A percentile compares a stretch with the other conserved stretches of the same genome.
phyloP scores from a whole-genome alignment of 202 grass and related monocot genomes.

The Eragrostis tef region DNA sequence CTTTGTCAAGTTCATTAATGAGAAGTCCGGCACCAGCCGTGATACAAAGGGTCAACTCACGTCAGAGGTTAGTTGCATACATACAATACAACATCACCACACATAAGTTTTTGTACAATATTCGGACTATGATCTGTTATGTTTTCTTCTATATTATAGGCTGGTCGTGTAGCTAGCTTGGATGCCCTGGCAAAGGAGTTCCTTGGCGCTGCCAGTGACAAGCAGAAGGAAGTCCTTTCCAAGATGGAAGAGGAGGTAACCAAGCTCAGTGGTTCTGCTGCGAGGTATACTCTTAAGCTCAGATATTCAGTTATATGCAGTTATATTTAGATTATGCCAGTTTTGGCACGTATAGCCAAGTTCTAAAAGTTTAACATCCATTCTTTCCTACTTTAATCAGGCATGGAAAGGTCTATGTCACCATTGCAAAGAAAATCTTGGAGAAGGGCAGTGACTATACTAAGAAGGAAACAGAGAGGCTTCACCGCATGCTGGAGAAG shows the following conservation, averaged over 20 bases:
- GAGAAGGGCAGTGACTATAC: conserved; percentile 69
- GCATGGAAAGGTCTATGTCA: conserved; percentile 71
- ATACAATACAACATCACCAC: neutral
- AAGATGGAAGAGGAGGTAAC: conserved; percentile 70
- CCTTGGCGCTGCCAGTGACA: conserved; percentile 57
- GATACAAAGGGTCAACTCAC: conserved; percentile 74
- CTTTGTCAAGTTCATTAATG: conserved; percentile 76
- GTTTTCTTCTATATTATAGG: conserved; percentile 40
- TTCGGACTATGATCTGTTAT: neutral
- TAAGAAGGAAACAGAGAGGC: conserved; percentile 77
- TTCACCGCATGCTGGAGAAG: conserved; percentile 82
- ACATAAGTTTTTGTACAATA: neutral
- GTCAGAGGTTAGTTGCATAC: conserved; percentile 55
- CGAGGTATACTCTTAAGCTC: conserved; percentile 53
- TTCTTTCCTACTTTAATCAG: conserved; percentile 41
- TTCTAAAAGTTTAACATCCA: neutral
- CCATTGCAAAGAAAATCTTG: conserved; percentile 59
- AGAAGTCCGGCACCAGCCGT: conserved; percentile 68
- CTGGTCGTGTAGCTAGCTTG: conserved; percentile 61
- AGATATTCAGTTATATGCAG: conserved; percentile 1
- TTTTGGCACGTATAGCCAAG: neutral
- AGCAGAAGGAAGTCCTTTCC: conserved; percentile 64
- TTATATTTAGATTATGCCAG: neutral
- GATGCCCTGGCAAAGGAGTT: conserved; percentile 82
- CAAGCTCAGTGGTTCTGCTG: conserved; percentile 71